Conservation (phyloP, 495 filamentous ascomycete genomes). For the Aspergillus nanangensis region DNA sequence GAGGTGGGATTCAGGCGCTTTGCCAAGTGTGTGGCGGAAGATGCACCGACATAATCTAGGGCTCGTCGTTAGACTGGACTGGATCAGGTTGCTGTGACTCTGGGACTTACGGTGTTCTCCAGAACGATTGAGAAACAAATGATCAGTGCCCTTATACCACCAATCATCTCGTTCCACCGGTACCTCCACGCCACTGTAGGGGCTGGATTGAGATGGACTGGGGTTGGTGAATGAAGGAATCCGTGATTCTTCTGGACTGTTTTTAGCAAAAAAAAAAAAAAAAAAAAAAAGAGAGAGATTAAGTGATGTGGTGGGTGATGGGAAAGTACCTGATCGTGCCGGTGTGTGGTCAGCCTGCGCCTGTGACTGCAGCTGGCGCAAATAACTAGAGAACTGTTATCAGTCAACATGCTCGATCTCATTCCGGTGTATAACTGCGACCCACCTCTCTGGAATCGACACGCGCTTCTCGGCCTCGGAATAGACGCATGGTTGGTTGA, state of each 20-base stretch:
- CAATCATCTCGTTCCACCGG: slow-evolving; percentile 33
- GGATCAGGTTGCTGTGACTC: too few species aligned
- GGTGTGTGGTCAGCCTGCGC: slow-evolving; percentile 14
- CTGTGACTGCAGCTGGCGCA: slow-evolving; percentile 27
- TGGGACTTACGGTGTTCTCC: slow-evolving; percentile 33
- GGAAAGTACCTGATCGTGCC: slow-evolving; percentile 6
- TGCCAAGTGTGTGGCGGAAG: slow-evolving; percentile 30
- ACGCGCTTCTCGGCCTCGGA: slow-evolving; percentile 35
- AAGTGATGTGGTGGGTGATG: too few species aligned
- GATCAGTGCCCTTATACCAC: slow-evolving; percentile 36
- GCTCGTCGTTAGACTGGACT: too few species aligned
- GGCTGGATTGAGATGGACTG: slow-evolving; percentile 6
- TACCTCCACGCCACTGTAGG: slow-evolving; percentile 14
- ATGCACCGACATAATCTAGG: slow-evolving; percentile 31
- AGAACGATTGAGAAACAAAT: slow-evolving; percentile 29
- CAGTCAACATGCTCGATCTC: not conserved
- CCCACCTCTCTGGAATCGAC: slow-evolving; percentile 31
- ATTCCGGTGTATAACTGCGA: not conserved
- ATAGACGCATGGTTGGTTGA: slow-evolving; percentile 27
- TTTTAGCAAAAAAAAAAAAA: too few species aligned
- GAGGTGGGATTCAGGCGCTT: slow-evolving; percentile 31
- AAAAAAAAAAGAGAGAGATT: slow-evolving; percentile 10
- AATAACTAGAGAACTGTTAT: slow-evolving; percentile 18
- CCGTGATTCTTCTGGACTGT: too few species aligned
- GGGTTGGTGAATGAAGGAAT: too few species aligned